Percentiles rank a stretch among this genome's conserved stretches.
phyloP scores from a whole-genome alignment of 1,284 basidiomycete species.

The Trichosporon faecale region DNA sequence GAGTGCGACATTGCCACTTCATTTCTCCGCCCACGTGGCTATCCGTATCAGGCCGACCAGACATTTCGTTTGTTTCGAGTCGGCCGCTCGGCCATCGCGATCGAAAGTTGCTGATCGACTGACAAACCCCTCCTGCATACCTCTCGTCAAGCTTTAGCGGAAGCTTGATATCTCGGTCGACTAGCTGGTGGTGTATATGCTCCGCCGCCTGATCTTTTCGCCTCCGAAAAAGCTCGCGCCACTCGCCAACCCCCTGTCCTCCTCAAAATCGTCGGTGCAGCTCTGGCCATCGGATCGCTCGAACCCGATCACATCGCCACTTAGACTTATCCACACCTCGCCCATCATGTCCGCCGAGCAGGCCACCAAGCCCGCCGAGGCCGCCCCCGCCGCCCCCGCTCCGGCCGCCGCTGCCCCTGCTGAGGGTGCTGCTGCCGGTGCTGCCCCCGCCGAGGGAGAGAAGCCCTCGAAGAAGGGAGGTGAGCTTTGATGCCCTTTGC shows the following conservation, averaged over 20 bases:
- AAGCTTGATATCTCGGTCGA: constrained; percentile 1
- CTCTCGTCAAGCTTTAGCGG: background rate
- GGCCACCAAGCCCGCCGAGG: constrained; percentile 35
- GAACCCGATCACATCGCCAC: constrained; percentile 1
- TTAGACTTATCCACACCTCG: constrained; percentile 14
- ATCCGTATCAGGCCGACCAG: constrained; percentile 1
- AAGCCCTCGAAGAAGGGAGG: constrained; percentile 42
- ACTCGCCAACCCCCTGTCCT: background rate
- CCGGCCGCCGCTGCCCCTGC: constrained; percentile 18
- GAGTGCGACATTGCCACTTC: background rate
- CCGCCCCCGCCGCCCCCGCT: constrained; percentile 24
- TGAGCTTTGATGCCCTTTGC: constrained; percentile 23
- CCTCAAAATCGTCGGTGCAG: background rate
- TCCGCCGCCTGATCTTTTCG: constrained; percentile 19
- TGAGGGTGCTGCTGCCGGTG: constrained; percentile 18
- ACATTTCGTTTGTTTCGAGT: constrained; percentile 14
- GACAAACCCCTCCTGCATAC: background rate
- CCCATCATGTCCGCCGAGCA: constrained; percentile 33
- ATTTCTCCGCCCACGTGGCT: constrained; percentile 1
- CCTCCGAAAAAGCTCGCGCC: constrained; percentile 22
- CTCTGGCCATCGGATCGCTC: constrained; percentile 1
- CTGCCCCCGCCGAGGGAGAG: constrained; percentile 24
- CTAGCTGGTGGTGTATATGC: constrained; percentile 22
- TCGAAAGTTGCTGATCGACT: background rate
- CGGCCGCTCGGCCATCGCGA: background rate